Percentiles rank a stretch among this genome's conserved stretches.
Conservation (phyloP, 192 early-diverging fungal genomes). For the Coemansia sp. region DNA sequence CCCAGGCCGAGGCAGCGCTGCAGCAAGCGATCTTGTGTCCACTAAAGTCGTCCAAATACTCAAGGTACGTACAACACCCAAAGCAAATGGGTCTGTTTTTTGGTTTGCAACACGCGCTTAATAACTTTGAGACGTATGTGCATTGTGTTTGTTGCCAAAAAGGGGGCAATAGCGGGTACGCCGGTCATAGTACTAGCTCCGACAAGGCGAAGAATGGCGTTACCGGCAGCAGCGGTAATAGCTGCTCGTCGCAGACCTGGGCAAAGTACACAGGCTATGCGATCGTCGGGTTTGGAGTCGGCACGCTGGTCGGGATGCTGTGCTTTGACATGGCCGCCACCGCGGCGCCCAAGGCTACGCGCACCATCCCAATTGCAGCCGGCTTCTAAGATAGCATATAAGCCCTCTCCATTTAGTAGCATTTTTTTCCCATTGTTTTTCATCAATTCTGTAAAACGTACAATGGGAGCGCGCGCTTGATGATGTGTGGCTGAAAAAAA, state of each 20-base stretch:
- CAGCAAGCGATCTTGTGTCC: conserved; percentile 45
- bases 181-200: background rate
- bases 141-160: conserved; percentile 9
- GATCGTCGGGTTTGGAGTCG: conserved; percentile 44
- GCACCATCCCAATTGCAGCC: conserved; percentile 31
- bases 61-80: conserved; percentile 10
- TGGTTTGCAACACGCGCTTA: background rate
- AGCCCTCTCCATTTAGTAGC: background rate
- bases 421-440: background rate
- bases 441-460: too few relatives aligned
- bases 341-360: conserved; percentile 36
- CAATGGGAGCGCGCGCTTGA: background rate
- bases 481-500: background rate
- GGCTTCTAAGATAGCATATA: conserved; percentile 4
- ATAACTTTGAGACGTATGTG: conserved; percentile 1
- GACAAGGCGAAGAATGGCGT: background rate
- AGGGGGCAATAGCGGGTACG: background rate
- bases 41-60: conserved; percentile 6
- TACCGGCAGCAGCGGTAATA: background rate
- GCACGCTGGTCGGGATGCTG: conserved; percentile 46
- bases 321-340: conserved; percentile 39
- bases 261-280: conserved; percentile 47
- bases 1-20: conserved; percentile 36
- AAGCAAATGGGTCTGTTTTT: background rate
- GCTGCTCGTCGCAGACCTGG: conserved; percentile 16